A percentile compares a stretch with the other conserved stretches of the same genome.
Conservation (phyloP, 2,329 filamentous ascomycete genomes). For the Hypoxylon sp. region DNA sequence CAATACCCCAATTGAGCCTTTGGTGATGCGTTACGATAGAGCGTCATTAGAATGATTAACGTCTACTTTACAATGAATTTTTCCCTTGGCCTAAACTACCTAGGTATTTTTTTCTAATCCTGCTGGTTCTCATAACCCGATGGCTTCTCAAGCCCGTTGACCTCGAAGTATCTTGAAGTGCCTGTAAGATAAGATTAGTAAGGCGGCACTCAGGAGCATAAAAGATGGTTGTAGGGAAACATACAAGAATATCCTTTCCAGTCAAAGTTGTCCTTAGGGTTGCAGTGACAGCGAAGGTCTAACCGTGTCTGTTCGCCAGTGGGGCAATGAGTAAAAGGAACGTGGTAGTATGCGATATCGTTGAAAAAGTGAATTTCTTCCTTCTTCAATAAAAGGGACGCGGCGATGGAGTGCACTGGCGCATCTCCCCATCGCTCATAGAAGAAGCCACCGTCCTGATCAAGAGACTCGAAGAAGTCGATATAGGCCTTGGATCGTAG, state of each 20-base stretch:
- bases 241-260: slow-evolving; percentile 99
- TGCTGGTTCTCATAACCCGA: slow-evolving; percentile 84
- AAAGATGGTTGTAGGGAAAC: slow-evolving; percentile 54
- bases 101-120: slow-evolving; percentile 57
- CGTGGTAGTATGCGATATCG: slow-evolving; percentile 98
- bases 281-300: slow-evolving; percentile 92
- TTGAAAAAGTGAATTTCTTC: slow-evolving; percentile 99
- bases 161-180: slow-evolving; percentile 87
- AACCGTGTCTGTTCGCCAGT: slow-evolving; percentile 87
- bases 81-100: slow-evolving; percentile 7
- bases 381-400: slow-evolving; percentile 87
- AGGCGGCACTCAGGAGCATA: not conserved
- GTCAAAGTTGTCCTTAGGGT: slow-evolving; percentile 97
- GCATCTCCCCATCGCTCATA: slow-evolving; percentile 99
- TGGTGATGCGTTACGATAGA: slow-evolving; percentile 39
- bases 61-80: slow-evolving; percentile 41
- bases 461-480: slow-evolving; percentile 91
- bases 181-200: slow-evolving; percentile 63
- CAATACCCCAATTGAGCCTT: slow-evolving; percentile 35
- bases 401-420: slow-evolving; percentile 97
- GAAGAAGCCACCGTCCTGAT: slow-evolving; percentile 96
- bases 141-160: slow-evolving; percentile 86
- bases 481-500: slow-evolving; percentile 88
- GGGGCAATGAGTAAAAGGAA: slow-evolving; percentile 97
- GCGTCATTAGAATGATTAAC: slow-evolving; percentile 45